Base-by-base conservation (phyloP, 2,329 filamentous ascomycete species). In the Penicillium sp. region DNA sequence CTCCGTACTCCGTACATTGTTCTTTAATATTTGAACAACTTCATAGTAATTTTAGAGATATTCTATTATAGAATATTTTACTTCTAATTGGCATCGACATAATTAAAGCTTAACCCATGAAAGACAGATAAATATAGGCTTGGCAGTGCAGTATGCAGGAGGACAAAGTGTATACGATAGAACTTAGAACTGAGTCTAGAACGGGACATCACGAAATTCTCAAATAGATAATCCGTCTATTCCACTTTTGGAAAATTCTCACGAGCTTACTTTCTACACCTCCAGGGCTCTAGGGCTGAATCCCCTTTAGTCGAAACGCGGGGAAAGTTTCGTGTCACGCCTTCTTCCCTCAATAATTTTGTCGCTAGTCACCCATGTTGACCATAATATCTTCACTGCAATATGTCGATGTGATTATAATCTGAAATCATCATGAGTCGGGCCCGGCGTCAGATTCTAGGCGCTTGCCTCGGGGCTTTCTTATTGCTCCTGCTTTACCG, bases 351-450 rank as follows among this genome's bases (percentile, higher is more conserved):
- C 19, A 9, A 25, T 43, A 7, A 25, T 25, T 25, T 5, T 17
- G 10, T 12, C 29, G 10, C n/a, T 31, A 7, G 39, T 38, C 23
- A 9, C n/a, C 12, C 10, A 53, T 17, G 21, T 19, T 35, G 23
- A 35, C n/a, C 4, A 19, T 8, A n/a, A 47, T 10, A 23, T 38
- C 39, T 33, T 17, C 2, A 29, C 19, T 19, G 33, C 15, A 52
- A 48, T 27, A 64, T 63, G 61, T 52, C 33, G 17, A 36, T 39
- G n/a, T 19, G 45, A 13, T 7, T 19, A 25, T 12, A 29, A n/a
- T 41, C 4, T 50, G 25, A 38, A 23, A 25, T 51, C 31, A 25
- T 31, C 47, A 65, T 65, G 63, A 62, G 33, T 58, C 61, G 61
- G 17, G 6, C 43, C 21, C 55, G 36, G 43, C 63, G 63, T 44